Conservation (phyloP, 257 asterid genomes). For the Knoxia roxburghii region DNA sequence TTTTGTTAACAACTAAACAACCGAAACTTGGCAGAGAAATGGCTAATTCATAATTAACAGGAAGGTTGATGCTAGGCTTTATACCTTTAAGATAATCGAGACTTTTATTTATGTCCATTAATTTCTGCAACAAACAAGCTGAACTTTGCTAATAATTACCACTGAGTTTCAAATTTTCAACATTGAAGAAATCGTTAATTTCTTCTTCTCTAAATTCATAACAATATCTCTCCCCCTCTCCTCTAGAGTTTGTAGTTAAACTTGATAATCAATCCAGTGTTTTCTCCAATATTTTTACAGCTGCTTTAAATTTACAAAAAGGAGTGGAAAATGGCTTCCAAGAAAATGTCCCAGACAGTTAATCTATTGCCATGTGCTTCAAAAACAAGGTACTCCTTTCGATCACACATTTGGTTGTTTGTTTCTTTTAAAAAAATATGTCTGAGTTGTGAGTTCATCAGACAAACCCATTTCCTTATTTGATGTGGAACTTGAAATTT, state of each 20-base stretch:
- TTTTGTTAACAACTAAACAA: neutral
- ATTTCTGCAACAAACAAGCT: neutral
- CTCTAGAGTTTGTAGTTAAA: too few species aligned
- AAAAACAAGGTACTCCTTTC: constrained; percentile 1
- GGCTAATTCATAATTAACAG: too few species aligned
- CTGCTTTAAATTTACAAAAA: too few species aligned
- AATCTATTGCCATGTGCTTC: neutral
- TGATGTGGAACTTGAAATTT: too few species aligned
- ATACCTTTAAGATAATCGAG: neutral
- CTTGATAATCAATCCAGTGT: neutral
- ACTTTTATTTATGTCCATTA: neutral
- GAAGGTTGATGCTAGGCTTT: neutral
- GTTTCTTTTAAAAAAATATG: too few species aligned
- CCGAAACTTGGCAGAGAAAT: too few species aligned
- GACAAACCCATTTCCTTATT: too few species aligned
- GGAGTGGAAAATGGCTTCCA: constrained; percentile 7
- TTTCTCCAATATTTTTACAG: neutral
- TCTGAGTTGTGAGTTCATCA: too few species aligned
- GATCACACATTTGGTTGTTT: too few species aligned
- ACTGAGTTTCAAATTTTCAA: too few species aligned
- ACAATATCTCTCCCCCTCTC: neutral
- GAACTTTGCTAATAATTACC: neutral
- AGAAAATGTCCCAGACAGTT: neutral
- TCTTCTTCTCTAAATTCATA: neutral
- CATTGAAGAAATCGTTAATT: neutral